phyloP scores from a whole-genome alignment of 2,329 filamentous ascomycete species.

The Cryphonectria carpinicola region DNA sequence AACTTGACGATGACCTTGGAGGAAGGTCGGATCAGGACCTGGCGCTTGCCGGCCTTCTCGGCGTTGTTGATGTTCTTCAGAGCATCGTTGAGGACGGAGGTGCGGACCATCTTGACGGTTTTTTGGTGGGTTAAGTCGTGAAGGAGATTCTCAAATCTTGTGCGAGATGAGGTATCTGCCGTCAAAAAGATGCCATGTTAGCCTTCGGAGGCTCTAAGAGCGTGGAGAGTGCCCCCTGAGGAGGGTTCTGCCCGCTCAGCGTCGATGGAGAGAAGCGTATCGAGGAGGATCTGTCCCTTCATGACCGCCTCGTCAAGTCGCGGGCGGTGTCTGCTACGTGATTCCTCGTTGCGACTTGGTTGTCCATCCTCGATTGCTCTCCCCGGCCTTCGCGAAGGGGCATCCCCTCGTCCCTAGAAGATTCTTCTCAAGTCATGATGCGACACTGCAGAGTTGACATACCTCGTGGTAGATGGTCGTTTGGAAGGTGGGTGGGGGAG shows the following conservation, averaged over 20 bases:
- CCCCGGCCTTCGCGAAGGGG: conserved; percentile 55
- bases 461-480: conserved; percentile 36
- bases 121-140: conserved; percentile 47
- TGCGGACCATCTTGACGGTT: conserved; percentile 91
- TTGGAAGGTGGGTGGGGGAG: conserved; percentile 27
- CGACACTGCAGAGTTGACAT: conserved; percentile 32
- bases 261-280: conserved; percentile 68
- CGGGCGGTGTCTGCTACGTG: conserved; percentile 2
- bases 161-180: conserved; percentile 69
- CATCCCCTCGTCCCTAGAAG: conserved; percentile 31
- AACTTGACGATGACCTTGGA: conserved; percentile 99
- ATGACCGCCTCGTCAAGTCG: conserved; percentile 26
- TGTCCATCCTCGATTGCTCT: conserved; percentile 60
- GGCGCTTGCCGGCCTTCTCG: conserved; percentile 99
- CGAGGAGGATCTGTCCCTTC: conserved; percentile 37
- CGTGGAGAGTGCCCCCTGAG: conserved; percentile 71
- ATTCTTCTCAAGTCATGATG: conserved; percentile 35
- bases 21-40: conserved; percentile 95
- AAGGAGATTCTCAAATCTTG: conserved; percentile 80
- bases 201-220: conserved; percentile 64
- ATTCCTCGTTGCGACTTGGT: conserved; percentile 22
- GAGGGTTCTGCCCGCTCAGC: conserved; percentile 74
- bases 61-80: conserved; percentile 99
- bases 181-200: conserved; percentile 51
- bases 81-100: conserved; percentile 98